Base-by-base conservation (phyloP, 1,284 basidiomycete species). In the Rhodotorula sp. region DNA sequence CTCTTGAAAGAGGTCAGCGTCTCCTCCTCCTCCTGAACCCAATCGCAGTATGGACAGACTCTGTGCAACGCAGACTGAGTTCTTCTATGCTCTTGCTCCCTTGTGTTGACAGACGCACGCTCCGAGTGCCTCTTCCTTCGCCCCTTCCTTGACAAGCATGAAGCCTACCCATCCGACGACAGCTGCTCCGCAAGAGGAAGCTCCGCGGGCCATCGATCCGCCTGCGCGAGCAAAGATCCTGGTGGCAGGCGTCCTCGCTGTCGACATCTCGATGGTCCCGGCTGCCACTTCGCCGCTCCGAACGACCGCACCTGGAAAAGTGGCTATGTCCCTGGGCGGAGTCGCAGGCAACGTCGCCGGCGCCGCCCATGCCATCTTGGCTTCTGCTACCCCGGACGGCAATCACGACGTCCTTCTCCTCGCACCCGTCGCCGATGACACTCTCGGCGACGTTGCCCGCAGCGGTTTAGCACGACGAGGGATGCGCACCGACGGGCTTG, bases 271-370 rank as follows among this genome's bases (percentile, higher is more conserved):
- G 26, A 88, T 77, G 60, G 12, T 38, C 14, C 74, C 92, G 6
- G 49, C 60, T 12, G 77, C 62, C 5, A 6, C 72, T 80, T 31
- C 78, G 81, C 58, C 74, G 3, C 81, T 82, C 26, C 84, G 87
- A 64, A 91, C 93, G 0, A 99, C 97, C 0, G 85, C 86, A 12
- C 92, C 93, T 0, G 97, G 95, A 15, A 83, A 79, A 3, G 87
- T 98, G 21, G 82, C 83, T 3, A 76, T 95, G 43, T 87, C 90
- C 0, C 83, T 92, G 0, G 97, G 97, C 2, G 97, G 97, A 19
- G 97, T 99, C 5, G 94, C 87, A 0, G 87, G 95, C 34, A 99
- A 99, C 80, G 88, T 99, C 60, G 92, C 95, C 2, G 92, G 97
- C 79, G 92, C 93, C 1, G 86, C 93, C 3, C 87, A 90, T 76